Base-by-base conservation (phyloP, 176 grass and related monocot genomes). In the Coix lacrymajobi region DNA sequence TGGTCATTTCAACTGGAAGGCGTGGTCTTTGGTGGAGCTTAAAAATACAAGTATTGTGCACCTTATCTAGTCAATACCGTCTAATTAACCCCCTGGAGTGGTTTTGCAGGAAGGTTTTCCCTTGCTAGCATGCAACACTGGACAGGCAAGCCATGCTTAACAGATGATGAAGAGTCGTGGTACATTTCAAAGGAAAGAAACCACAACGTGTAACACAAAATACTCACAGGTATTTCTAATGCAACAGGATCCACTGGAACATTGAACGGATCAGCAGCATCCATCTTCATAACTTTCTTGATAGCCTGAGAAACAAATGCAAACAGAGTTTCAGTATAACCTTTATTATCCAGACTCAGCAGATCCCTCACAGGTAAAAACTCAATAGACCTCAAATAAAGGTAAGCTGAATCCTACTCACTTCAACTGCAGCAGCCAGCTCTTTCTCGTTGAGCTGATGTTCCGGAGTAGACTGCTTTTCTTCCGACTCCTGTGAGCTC, bases 251-350 rank as follows among this genome's bases (percentile, higher is more conserved):
- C 88, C 5, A 99, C 97, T 30, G 97, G 97, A 24, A 62, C 61
- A 16, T 99, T 99, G 83, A 99, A 99, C 10, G 97, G 97, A 48
- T 79, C 97, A 68, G 97, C 93, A 68, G 97, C 91, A 3, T 99
- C 93, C 85, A 94, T 92, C 83, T 91, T 94, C 93, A 96, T 99
- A 71, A 99, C 86, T 88, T 99, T 99, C 60, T 84, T 96, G 80
- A 99, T 94, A 85, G 90, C 93, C 96, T 99, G 83, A 58, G 19
- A 64, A 31, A 74, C 20, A 84, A 79, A 33, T 12, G 28, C 31
- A 48, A 13, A 48, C 13, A 69, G 24, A 31, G 2, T 69, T 10
- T 62, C 11, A 70, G 37, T 7, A 28, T 2, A 61, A 11, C 13
- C 15, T 58, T 31, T 17, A 79, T 66, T 24, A 37, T 73, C 71